These are phyloP conservation scores for Fraxinus quadrangulata DNA, from an alignment of 257 asterid species.

Conservation along the genomic window DNA sequence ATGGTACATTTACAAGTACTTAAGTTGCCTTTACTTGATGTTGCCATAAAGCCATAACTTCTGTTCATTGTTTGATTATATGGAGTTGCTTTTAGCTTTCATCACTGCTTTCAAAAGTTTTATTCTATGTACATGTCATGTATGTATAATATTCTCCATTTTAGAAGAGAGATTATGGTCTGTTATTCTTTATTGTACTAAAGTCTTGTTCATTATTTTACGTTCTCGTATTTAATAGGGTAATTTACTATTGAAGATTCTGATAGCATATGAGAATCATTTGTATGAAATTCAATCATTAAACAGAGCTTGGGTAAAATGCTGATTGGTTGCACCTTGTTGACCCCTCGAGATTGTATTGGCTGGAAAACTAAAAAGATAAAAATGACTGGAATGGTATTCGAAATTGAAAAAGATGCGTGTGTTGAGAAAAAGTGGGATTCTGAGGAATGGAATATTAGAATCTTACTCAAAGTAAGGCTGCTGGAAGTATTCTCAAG, in stretches of 20 bases:
- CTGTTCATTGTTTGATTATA: constrained; percentile 20
- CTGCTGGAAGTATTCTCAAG: constrained; percentile 63
- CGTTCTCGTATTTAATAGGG: constrained; percentile 10
- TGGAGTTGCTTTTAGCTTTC: constrained; percentile 25
- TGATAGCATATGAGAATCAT: constrained; percentile 33
- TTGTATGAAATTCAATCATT: constrained; percentile 38
- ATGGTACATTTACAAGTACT: constrained; percentile 38
- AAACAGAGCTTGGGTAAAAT: constrained; percentile 28
- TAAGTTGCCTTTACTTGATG: constrained; percentile 39
- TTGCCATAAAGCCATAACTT: constrained; percentile 44
- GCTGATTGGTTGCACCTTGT: constrained; percentile 23
- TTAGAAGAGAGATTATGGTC: constrained; percentile 28
- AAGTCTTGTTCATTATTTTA: constrained; percentile 26
- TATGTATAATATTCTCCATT: constrained; percentile 32
- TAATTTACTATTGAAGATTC: constrained; percentile 29
- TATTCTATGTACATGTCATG: constrained; percentile 16
- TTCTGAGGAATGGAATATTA: constrained; percentile 59
- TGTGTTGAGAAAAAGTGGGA: constrained; percentile 32
- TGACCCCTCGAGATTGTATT: constrained; percentile 31
- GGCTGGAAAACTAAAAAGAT: constrained; percentile 17
- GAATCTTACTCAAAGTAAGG: constrained; percentile 67
- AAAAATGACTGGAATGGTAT: constrained; percentile 67
- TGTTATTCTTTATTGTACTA: constrained; percentile 46
- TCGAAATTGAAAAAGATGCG: constrained; percentile 36
- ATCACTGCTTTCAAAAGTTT: constrained; percentile 17